Percentiles rank a stretch among this genome's conserved stretches.
Evolutionary conservation across 78 protist genomes (phyloP).

Genomic region (Anaeramoeba ignava): DNA sequence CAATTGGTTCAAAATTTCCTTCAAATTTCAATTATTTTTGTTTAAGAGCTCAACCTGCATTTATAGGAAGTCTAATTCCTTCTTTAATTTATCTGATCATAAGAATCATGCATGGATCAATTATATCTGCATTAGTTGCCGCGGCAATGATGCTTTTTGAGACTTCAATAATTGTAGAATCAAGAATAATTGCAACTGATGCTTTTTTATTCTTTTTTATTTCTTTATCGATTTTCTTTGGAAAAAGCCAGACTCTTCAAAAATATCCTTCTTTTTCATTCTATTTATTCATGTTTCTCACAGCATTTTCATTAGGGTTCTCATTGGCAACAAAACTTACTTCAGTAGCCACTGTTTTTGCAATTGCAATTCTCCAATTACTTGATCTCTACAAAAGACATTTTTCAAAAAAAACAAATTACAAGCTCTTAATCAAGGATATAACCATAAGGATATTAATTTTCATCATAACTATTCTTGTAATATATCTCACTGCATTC

Average conservation of each 20-base stretch:
- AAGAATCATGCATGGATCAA: not conserved
- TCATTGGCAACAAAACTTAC: not conserved
- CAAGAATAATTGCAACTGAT: slow-evolving; percentile 30
- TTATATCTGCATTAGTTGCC: not conserved
- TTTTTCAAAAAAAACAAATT: no score
- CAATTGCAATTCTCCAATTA: not conserved
- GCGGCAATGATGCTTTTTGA: slow-evolving; percentile 3
- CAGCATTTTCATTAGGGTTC: not conserved
- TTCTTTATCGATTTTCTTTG: not conserved
- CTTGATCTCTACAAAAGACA: not conserved
- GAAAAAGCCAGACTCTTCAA: not conserved
- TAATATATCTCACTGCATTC: slow-evolving; percentile 14
- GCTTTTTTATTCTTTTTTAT: slow-evolving; percentile 11
- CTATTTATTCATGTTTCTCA: not conserved
- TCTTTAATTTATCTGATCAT: not conserved
- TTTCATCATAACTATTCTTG: not conserved
- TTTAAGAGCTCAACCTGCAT: not conserved
- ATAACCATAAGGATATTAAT: no score
- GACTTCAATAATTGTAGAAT: slow-evolving; percentile 1
- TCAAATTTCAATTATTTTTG: not conserved
- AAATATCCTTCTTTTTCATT: not conserved
- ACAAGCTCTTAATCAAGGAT: not conserved
- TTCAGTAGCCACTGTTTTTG: not conserved
- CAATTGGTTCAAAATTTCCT: not conserved
- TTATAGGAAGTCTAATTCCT: not conserved